Base-by-base conservation (phyloP, 2,329 filamentous ascomycete species). In the Aspergillus jensenii region DNA sequence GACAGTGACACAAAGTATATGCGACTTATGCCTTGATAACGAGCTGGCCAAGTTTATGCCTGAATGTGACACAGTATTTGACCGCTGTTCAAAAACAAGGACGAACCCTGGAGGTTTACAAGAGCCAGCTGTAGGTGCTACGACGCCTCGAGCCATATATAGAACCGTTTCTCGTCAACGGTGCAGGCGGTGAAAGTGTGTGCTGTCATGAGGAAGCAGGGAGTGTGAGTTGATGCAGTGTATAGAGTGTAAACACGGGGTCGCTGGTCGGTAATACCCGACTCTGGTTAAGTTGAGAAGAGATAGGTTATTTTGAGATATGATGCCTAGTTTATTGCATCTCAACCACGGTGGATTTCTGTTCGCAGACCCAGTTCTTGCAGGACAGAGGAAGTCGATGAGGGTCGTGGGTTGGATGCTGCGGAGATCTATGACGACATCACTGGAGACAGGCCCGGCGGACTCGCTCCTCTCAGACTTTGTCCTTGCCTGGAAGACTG, bases 341-440 rank as follows among this genome's bases (percentile, higher is more conserved):
- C 35, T 37, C 14, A 37, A 37, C 35, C 12, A 37, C 35, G 35
- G 15, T 31, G 4, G 14, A 37, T 8, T 7, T n/a, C 35, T 37
- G 35, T 37, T 37, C 14, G 15, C 35, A 37, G 35, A n/a, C 35
- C 15, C 35, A 14, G 35, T n/a, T n/a, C 35, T 37, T 37, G 35
- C 35, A 37, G 35, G 14, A 6, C 35, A 11, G 27, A 31, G 3
- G 27, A 31, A 11, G 17, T 21, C 17, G 17, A 41, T 21, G 41
- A 37, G 31, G 46, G 11, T 23, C 27, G 11, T 6, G 27, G 19
- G 27, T n/a, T 33, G 45, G 15, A 19, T 9, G 23, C 19, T 49
- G 46, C 33, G 46, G 46, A 49, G 46, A 49, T 49, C 46, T 49
- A 49, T 49, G 46, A 49, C 46, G 46, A 49, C 46, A 49, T 49